A percentile compares a stretch with the other conserved stretches of the same genome.
Evolutionary conservation across 108 stramenopile genomes (phyloP).

Genomic region (Poteriospumella lacustris): DNA sequence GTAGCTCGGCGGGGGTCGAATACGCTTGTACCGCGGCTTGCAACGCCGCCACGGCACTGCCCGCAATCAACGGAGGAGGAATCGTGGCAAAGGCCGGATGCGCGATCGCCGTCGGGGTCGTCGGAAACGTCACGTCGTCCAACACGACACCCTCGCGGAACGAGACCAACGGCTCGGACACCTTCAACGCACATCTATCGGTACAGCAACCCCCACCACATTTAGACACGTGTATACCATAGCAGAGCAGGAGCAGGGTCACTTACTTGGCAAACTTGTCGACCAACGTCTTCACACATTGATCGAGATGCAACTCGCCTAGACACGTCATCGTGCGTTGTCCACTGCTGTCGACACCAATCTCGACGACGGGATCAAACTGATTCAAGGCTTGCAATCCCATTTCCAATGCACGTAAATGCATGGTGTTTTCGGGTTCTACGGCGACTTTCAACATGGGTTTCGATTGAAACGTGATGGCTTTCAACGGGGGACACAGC

Average conservation of each 20-base stretch:
- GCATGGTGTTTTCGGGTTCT: slow-evolving; percentile 39
- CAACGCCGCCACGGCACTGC: too few relatives aligned
- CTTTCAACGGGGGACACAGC: slow-evolving; percentile 36
- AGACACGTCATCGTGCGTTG: slow-evolving; percentile 52
- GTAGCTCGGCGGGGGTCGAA: too few relatives aligned
- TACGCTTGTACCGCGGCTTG: too few relatives aligned
- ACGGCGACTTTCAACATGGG: slow-evolving; percentile 57
- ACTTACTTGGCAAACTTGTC: neutral
- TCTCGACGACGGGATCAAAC: slow-evolving; percentile 58
- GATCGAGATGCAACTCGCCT: slow-evolving; percentile 60
- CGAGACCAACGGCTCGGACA: slow-evolving; percentile 34
- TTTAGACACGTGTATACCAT: too few relatives aligned
- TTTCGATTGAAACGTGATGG: slow-evolving; percentile 55
- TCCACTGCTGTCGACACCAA: slow-evolving; percentile 42
- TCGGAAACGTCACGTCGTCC: neutral
- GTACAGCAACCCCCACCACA: too few relatives aligned
- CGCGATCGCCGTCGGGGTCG: too few relatives aligned
- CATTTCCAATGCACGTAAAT: slow-evolving; percentile 42
- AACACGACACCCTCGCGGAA: slow-evolving; percentile 33
- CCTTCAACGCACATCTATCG: slow-evolving; percentile 26
- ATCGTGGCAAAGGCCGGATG: too few relatives aligned
- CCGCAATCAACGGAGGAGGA: too few relatives aligned
- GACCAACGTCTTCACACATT: slow-evolving; percentile 44
- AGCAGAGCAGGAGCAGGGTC: too few relatives aligned
- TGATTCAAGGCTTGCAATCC: slow-evolving; percentile 56